phyloP scores from a whole-genome alignment of 805 yeast genomes.

The Candida stauntonica region DNA sequence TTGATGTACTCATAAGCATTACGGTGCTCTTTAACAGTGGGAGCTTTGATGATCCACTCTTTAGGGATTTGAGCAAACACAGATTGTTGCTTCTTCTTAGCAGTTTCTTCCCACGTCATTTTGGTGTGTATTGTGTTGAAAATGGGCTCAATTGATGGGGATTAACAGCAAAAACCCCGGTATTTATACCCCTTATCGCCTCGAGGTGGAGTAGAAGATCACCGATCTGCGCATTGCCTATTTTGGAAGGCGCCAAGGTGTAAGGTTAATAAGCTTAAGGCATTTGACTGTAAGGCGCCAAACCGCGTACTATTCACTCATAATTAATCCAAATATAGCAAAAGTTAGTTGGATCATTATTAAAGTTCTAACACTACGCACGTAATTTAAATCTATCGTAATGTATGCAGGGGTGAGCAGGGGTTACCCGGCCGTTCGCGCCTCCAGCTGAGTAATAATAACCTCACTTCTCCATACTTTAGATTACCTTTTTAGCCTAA shows the following conservation, averaged over 20 bases:
- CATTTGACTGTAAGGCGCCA: too few species aligned
- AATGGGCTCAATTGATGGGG: background rate
- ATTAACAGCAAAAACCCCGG: background rate
- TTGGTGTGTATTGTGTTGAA: background rate
- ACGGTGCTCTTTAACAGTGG: conserved; percentile 17
- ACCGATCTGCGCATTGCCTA: background rate
- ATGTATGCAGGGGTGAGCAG: background rate
- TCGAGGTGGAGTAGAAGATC: too few species aligned
- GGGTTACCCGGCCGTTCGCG: background rate
- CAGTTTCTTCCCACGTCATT: conserved; percentile 20
- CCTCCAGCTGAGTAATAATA: background rate
- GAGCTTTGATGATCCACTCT: conserved; percentile 22
- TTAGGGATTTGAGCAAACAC: conserved; percentile 20
- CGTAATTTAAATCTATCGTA: too few species aligned
- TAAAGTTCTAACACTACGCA: too few species aligned
- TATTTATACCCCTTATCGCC: background rate
- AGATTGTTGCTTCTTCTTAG: conserved; percentile 15
- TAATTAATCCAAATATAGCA: too few species aligned
- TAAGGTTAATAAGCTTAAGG: too few species aligned
- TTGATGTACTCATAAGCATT: conserved; percentile 20
- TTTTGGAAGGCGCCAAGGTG: background rate
- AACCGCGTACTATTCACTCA: too few species aligned
- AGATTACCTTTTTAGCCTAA: background rate
- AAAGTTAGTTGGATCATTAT: too few species aligned
- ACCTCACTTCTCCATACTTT: background rate